A percentile compares a stretch with the other conserved stretches of the same genome.
Conservation (phyloP, 331 rosid species). For the Spiraea crenata region DNA sequence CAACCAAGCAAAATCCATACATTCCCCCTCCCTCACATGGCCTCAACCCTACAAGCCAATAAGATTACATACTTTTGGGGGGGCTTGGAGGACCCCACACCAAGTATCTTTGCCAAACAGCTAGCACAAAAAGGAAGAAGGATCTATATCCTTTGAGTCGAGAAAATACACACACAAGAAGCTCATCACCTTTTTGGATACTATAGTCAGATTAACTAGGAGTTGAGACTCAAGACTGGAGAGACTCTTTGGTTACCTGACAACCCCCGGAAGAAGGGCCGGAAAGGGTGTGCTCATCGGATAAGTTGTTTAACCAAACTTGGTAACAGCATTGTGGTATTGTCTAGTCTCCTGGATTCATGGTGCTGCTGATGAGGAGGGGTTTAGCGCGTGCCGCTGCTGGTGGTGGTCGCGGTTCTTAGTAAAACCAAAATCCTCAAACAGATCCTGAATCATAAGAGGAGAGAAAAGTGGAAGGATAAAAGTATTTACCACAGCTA, state of each 20-base stretch:
- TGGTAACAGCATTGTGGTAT: conserved; percentile 13
- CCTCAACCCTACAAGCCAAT: conserved; percentile 39
- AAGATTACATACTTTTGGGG: conserved; percentile 31
- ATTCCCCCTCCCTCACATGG: conserved; percentile 39
- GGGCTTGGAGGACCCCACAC: conserved; percentile 48
- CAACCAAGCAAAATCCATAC: conserved; percentile 21
- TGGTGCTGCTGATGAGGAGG: conserved; percentile 38
- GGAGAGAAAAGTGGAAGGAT: conserved; percentile 10
- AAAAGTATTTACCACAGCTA: background rate
- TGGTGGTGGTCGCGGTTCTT: conserved; percentile 17
- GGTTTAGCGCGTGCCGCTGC: conserved; percentile 26
- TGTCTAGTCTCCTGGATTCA: conserved; percentile 29
- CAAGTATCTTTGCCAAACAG: conserved; percentile 50
- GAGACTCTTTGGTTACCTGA: conserved; percentile 33
- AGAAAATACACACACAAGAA: conserved; percentile 36
- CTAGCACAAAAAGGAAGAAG: conserved; percentile 35
- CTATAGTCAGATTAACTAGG: conserved; percentile 29
- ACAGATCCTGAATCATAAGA: conserved; percentile 58
- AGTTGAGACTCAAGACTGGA: conserved; percentile 12
- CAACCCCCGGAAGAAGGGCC: conserved; percentile 20
- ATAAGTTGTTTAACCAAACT: conserved; percentile 32
- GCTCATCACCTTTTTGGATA: conserved; percentile 25
- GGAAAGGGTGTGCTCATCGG: conserved; percentile 34
- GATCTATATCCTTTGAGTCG: conserved; percentile 22
- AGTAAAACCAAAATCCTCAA: conserved; percentile 68